A percentile compares a stretch with the other conserved stretches of the same genome.
These are phyloP conservation scores for Gryganskiella cystojenkinii DNA, from an alignment of 192 early-diverging fungal genomes.

Conservation along the genomic window DNA sequence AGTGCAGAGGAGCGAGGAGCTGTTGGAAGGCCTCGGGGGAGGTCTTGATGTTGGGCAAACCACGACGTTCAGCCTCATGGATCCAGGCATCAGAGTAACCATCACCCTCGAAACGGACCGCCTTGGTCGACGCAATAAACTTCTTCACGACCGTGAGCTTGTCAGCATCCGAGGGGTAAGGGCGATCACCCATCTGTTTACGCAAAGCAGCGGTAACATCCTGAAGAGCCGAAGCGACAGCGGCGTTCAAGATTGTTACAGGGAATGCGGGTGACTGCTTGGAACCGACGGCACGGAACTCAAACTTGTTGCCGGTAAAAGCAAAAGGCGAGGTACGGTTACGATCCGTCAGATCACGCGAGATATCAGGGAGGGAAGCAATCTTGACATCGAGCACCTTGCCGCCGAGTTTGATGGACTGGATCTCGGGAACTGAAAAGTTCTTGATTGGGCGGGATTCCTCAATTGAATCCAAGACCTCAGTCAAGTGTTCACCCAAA, in stretches of 20 bases:
- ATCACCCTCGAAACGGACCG: slow-evolving; percentile 94
- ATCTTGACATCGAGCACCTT: slow-evolving; percentile 94
- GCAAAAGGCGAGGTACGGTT: slow-evolving; percentile 93
- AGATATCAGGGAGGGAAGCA: slow-evolving; percentile 85
- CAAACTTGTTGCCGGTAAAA: no score
- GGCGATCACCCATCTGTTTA: slow-evolving; percentile 83
- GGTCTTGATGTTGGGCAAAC: slow-evolving; percentile 92
- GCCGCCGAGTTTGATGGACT: slow-evolving; percentile 91
- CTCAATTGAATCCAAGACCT: slow-evolving; percentile 91
- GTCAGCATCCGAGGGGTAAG: slow-evolving; percentile 80
- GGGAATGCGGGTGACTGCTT: slow-evolving; percentile 98
- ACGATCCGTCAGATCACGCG: slow-evolving; percentile 96
- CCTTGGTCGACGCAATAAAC: slow-evolving; percentile 80
- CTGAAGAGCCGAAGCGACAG: slow-evolving; percentile 81
- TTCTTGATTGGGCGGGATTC: slow-evolving; percentile 84
- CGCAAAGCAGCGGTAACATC: slow-evolving; percentile 76
- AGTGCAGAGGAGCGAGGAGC: slow-evolving; percentile 74
- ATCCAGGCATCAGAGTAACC: slow-evolving; percentile 95
- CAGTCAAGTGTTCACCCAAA: slow-evolving; percentile 52
- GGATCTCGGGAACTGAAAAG: slow-evolving; percentile 87
- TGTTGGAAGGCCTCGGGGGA: slow-evolving; percentile 87
- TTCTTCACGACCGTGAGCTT: slow-evolving; percentile 84
- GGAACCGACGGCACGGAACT: slow-evolving; percentile 96
- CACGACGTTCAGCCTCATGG: slow-evolving; percentile 88
- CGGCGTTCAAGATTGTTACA: slow-evolving; percentile 89